These are phyloP conservation scores for Angophora floribunda DNA, from an alignment of 345 rosid species.

Conservation along the genomic window DNA sequence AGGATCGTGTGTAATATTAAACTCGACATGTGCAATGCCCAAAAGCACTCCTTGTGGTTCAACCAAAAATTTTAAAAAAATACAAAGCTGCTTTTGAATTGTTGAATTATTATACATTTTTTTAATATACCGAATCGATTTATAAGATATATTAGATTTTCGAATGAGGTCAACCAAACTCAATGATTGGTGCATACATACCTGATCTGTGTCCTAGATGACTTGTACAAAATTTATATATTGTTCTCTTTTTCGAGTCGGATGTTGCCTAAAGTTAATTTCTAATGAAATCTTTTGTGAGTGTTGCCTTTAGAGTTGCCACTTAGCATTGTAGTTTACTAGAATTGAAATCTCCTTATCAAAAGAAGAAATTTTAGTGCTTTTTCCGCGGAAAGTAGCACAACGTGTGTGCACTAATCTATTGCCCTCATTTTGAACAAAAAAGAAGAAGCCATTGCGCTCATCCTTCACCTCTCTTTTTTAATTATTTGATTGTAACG, in stretches of 20 bases:
- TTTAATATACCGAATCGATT: rapidly evolving
- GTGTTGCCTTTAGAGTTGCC: not conserved
- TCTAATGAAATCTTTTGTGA: not conserved
- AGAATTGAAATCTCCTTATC: not conserved
- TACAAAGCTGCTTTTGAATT: not conserved
- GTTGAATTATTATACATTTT: not conserved
- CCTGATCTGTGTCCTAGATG: not conserved
- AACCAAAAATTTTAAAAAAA: not conserved
- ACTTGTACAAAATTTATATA: not conserved
- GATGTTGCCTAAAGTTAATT: not conserved
- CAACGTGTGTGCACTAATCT: not conserved
- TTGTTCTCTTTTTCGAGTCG: not conserved
- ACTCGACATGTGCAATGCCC: not conserved
- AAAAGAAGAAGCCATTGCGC: too few species aligned
- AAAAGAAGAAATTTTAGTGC: not conserved
- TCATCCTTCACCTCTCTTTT: not conserved
- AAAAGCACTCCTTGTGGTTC: not conserved
- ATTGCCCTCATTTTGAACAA: not conserved
- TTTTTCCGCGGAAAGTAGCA: not conserved
- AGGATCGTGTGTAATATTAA: not conserved
- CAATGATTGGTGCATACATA: rapidly evolving
- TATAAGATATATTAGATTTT: not conserved
- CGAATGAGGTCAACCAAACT: rapidly evolving
- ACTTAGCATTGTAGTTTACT: not conserved
- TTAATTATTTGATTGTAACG: not conserved